Conservation (phyloP, 208 protist genomes). For the Polymyxa betae region DNA sequence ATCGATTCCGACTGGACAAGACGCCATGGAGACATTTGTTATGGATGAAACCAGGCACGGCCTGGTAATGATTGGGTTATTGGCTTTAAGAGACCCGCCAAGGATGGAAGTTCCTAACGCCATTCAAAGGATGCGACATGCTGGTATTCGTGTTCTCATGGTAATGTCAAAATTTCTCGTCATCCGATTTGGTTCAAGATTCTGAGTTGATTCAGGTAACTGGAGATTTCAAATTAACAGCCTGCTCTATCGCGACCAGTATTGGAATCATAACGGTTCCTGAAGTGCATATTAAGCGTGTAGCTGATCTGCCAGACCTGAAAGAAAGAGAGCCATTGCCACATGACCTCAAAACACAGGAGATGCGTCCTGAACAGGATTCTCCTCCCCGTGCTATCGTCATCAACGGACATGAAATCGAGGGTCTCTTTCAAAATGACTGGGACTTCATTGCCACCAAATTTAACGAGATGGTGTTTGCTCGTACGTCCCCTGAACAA, state of each 20-base stretch:
- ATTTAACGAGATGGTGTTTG: conserved; percentile 77
- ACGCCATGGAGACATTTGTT: neutral
- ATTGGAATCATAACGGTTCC: conserved; percentile 56
- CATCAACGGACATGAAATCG: neutral
- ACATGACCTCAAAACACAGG: neutral
- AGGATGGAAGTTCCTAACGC: conserved; percentile 76
- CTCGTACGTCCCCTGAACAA: conserved; percentile 81
- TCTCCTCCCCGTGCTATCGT: neutral
- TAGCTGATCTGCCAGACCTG: neutral
- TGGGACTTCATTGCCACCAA: conserved; percentile 18
- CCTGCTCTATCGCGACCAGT: conserved; percentile 58
- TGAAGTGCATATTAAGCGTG: neutral
- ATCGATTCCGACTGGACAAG: neutral
- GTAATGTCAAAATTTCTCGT: conserved; percentile 85
- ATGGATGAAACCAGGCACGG: neutral
- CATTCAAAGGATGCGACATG: conserved; percentile 74
- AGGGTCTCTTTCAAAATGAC: neutral
- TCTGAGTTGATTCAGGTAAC: conserved; percentile 69
- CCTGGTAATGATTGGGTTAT: conserved; percentile 80
- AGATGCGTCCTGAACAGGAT: neutral
- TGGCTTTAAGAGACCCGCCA: conserved; percentile 84
- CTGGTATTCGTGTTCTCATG: conserved; percentile 86
- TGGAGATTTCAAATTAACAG: neutral
- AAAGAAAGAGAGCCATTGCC: neutral
- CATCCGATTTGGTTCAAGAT: too few species aligned